Percentiles rank a stretch among this genome's conserved stretches.
Conservation (phyloP, 1,284 basidiomycete genomes). For the Sporisorium scitamineum region DNA sequence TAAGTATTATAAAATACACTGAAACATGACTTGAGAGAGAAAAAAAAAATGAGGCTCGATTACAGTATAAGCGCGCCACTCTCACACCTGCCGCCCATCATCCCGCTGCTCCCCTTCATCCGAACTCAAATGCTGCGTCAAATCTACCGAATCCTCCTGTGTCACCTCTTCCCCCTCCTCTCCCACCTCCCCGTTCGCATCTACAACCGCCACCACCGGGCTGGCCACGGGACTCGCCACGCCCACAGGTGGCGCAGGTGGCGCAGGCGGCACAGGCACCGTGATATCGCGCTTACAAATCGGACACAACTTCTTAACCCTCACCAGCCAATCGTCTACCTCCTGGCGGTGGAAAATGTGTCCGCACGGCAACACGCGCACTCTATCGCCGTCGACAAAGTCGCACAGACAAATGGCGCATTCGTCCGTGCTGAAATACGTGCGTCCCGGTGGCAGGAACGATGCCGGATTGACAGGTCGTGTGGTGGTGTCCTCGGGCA, state of each 20-base stretch:
- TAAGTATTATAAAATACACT: conserved; percentile 12
- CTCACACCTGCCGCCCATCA: conserved; percentile 30
- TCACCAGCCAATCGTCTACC: conserved; percentile 66
- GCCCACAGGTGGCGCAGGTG: conserved; percentile 27
- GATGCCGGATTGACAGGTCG: conserved; percentile 29
- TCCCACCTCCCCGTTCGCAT: conserved; percentile 1
- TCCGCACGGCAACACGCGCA: conserved; percentile 66
- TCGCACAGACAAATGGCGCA: conserved; percentile 67
- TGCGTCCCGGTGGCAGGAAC: conserved; percentile 56
- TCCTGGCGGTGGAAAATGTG: conserved; percentile 66
- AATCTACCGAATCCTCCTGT: conserved; percentile 8
- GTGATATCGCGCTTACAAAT: conserved; percentile 68
- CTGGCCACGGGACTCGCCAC: conserved; percentile 7
- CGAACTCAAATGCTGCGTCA: conserved; percentile 24
- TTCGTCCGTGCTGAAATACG: conserved; percentile 63
- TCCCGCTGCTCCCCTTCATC: conserved; percentile 5
- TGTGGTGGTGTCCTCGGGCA: conserved; percentile 11
- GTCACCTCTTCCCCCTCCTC: neutral
- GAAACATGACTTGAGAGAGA: neutral
- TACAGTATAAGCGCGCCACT: neutral
- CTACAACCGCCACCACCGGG: conserved; percentile 1
- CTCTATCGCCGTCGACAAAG: conserved; percentile 65
- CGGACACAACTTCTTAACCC: conserved; percentile 66
- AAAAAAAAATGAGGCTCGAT: neutral
- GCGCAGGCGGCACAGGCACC: conserved; percentile 51